phyloP scores from a whole-genome alignment of 495 filamentous ascomycete genomes.

The Aspergillus sclerotiicarbonarius region DNA sequence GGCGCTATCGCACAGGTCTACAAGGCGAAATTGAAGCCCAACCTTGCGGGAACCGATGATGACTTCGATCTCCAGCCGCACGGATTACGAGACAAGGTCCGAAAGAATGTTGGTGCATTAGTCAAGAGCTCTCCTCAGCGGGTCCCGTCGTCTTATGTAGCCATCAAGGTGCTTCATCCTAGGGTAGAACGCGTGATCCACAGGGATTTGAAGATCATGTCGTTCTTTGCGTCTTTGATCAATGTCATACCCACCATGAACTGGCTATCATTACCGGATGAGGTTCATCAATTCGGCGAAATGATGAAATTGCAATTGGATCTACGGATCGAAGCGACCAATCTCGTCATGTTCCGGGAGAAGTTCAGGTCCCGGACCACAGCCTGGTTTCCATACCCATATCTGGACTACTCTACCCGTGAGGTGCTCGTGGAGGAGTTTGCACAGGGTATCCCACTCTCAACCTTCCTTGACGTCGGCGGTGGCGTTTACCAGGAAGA shows the following conservation, averaged over 20 bases:
- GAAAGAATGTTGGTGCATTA: slow-evolving; percentile 78
- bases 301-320: slow-evolving; percentile 99
- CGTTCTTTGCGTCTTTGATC: slow-evolving; percentile 80
- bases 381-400: slow-evolving; percentile 94
- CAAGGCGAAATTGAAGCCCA: slow-evolving; percentile 85
- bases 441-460: slow-evolving; percentile 87
- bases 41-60: slow-evolving; percentile 62
- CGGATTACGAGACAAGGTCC: slow-evolving; percentile 64
- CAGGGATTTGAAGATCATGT: slow-evolving; percentile 90
- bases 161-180: slow-evolving; percentile 95
- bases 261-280: slow-evolving; percentile 95
- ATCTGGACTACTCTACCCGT: slow-evolving; percentile 83
- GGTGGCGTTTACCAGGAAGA: slow-evolving; percentile 91
- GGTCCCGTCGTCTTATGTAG: slow-evolving; percentile 89
- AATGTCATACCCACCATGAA: slow-evolving; percentile 93
- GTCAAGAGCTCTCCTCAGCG: slow-evolving; percentile 81
- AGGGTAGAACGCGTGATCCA: slow-evolving; percentile 83
- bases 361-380: slow-evolving; percentile 89
- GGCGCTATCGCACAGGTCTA: slow-evolving; percentile 99
- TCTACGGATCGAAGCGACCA: slow-evolving; percentile 90
- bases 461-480: slow-evolving; percentile 84
- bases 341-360: slow-evolving; percentile 81
- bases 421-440: slow-evolving; percentile 96
- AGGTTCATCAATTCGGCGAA: slow-evolving; percentile 89
- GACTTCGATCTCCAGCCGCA: slow-evolving; percentile 45